Evolutionary conservation across 2,329 filamentous ascomycete genomes (phyloP).

Genomic region (Aspergillus arachidicola): DNA sequence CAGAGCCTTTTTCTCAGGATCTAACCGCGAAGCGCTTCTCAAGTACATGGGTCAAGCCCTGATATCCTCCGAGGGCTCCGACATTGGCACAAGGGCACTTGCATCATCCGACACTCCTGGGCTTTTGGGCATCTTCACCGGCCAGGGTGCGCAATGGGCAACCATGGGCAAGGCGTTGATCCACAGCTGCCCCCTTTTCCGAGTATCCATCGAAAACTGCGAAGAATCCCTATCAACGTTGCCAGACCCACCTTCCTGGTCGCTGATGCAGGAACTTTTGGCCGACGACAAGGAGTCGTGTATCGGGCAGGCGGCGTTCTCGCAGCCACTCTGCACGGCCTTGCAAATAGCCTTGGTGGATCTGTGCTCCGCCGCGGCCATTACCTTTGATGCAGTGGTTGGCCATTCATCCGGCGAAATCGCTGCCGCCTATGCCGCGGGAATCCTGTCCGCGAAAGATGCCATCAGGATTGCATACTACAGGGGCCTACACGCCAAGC

Average conservation of each 20-base stretch:
- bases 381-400: too few species aligned
- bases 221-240: conserved; percentile 18
- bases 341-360: too few species aligned
- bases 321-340: conserved; percentile 24
- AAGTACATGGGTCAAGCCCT: background rate
- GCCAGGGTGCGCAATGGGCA: conserved; percentile 48
- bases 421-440: too few species aligned
- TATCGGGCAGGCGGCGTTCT: conserved; percentile 27
- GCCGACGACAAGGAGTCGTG: background rate
- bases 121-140: conserved; percentile 34
- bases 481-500: conserved; percentile 14
- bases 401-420: too few species aligned
- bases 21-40: background rate
- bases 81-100: background rate
- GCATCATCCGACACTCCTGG: background rate
- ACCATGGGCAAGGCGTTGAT: conserved; percentile 46
- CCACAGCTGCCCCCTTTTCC: background rate
- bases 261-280: background rate
- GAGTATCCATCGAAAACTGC: conserved; percentile 23
- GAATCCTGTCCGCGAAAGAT: too few species aligned
- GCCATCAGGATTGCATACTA: too few species aligned
- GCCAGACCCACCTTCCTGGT: background rate
- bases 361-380: too few species aligned
- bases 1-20: too few species aligned
- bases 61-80: background rate